phyloP scores from a whole-genome alignment of 257 asterid genomes.

The Solanum appendiculatum region DNA sequence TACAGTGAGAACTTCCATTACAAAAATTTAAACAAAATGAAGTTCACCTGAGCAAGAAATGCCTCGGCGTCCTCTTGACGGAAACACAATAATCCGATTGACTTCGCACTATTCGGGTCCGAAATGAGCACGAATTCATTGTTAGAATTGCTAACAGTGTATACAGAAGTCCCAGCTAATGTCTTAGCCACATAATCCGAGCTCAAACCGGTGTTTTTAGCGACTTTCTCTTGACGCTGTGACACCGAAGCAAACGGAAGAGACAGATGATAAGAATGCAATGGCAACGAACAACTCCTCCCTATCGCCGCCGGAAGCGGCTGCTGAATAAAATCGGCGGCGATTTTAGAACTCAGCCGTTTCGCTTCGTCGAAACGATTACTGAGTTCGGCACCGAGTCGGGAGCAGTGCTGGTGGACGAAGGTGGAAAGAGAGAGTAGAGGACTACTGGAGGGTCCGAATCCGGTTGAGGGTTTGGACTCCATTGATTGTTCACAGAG shows the following conservation, averaged over 20 bases:
- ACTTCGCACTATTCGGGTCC: constrained; percentile 58
- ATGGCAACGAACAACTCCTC: neutral
- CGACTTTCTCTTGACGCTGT: constrained; percentile 26
- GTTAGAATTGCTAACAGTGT: constrained; percentile 80
- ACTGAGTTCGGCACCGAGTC: constrained; percentile 51
- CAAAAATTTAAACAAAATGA: no score
- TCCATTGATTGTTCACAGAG: constrained; percentile 30
- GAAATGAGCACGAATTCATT: constrained; percentile 90
- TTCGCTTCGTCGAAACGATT: constrained; percentile 50
- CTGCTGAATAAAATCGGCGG: constrained; percentile 23
- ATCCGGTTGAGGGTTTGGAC: constrained; percentile 32
- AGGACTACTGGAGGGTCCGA: constrained; percentile 41
- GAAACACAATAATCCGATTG: constrained; percentile 89
- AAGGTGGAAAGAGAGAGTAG: constrained; percentile 51
- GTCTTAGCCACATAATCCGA: constrained; percentile 67
- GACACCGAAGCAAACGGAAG: constrained; percentile 75
- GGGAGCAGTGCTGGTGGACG: constrained; percentile 36
- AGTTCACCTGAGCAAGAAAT: constrained; percentile 82
- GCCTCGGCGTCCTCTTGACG: constrained; percentile 92
- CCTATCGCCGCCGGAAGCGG: constrained; percentile 5
- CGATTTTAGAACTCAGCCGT: constrained; percentile 39
- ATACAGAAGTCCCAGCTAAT: constrained; percentile 74
- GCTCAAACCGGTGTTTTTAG: constrained; percentile 25
- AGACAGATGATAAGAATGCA: constrained; percentile 8
- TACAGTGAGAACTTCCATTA: no score